Evolutionary conservation across 148 eudicot genomes (phyloP), one percentile per base, ranked within the genome.

Genomic region (Rhododendron vialii): DNA sequence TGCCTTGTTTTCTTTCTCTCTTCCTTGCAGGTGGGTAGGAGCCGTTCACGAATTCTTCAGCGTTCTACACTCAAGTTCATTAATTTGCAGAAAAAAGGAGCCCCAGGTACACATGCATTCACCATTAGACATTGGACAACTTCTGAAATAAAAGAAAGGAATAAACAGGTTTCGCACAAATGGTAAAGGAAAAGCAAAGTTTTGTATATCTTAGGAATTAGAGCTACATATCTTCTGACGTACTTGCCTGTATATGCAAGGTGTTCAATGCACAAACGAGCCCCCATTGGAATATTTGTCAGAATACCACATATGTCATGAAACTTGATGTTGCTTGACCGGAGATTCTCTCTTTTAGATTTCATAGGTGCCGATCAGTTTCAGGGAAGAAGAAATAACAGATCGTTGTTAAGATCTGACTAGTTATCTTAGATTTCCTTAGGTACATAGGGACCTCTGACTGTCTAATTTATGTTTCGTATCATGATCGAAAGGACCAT

Each of bases 21-120:
- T 69, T 17, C 71, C 61, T 87, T 90, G 84, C 91, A 97, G 99
- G 99, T 97, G 99, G 99, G 98, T 95, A 43, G 93, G 96, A 87
- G 99, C 98, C 59, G 92, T 89, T 76, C 93, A 92, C 41, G 98
- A 95, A 85, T 95, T 93, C 84, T 89, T 94, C 48, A 84, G 79
- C 55, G 87, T 89, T 74, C 91, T 97, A 43, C 87, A 91, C 55
- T 87, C 92, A 26, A 97, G 98, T 86, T 85, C 93, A 35, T 89
- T 88, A 80, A 88, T 92, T 86, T 93, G 92, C 85, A 86, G 84
- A 81, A 89, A 90, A 89, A 91, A 78, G 79, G 91, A 93, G 95
- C 93, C 92, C 81, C 89, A 91, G 95, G 98, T 95, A 79, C 57
- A 35, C 5, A 82, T 51, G 11, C 50, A 59, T 41, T 67, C 30